Evolutionary conservation across 192 early-diverging fungal genomes (phyloP), one percentile per base, ranked within the genome.

Genomic region (Backusella australiensis): DNA sequence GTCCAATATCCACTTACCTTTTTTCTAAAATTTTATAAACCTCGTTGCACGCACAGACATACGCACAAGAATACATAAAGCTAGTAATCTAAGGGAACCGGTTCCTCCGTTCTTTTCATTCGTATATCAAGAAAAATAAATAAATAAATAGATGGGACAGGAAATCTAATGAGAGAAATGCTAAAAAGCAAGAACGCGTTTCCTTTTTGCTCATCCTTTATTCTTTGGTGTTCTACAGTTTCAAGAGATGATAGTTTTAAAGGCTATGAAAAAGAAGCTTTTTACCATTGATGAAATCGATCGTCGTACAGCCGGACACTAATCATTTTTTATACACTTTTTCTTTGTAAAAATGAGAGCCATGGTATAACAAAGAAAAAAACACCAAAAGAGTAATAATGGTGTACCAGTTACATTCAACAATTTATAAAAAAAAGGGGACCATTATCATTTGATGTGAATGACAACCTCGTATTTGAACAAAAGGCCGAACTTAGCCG

Each of bases 381-480:
- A 21, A 8, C n/a, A 53, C 52, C 52, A 53, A 53, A 53, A 7
- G 52, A 23, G 52, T 53, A 53, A 53, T 53, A 23, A 53, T 23
- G 52, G 14, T 67, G 29, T 32, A 34, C 66, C 34, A 34, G 26
- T 67, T 15, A 15, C 29, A 29, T 7, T 29, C 23, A 67, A 3
- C 26, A 17, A 34, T 44, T 44, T 44, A 44, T 35, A 12, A 35
- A 67, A 67, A 67, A 53, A 53, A 6, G 52, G 52, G 52, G 52
- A 53, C 52, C 52, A 53, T 53, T 53, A 53, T 53, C 52, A 53
- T 53, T 53, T 53, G 52, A 53, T 53, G 21, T n/a, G 52, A 53
- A 53, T 53, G 52, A 23, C 52, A 53, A 53, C 52, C 17, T 21
- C 19, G n/a, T 53, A 53, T 53, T 32, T 53, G n/a, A 53, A 6